Evolutionary conservation across 1,284 basidiomycete genomes (phyloP), one percentile per base, ranked within the genome.

Genomic region (Cystobasidium slooffiae): DNA sequence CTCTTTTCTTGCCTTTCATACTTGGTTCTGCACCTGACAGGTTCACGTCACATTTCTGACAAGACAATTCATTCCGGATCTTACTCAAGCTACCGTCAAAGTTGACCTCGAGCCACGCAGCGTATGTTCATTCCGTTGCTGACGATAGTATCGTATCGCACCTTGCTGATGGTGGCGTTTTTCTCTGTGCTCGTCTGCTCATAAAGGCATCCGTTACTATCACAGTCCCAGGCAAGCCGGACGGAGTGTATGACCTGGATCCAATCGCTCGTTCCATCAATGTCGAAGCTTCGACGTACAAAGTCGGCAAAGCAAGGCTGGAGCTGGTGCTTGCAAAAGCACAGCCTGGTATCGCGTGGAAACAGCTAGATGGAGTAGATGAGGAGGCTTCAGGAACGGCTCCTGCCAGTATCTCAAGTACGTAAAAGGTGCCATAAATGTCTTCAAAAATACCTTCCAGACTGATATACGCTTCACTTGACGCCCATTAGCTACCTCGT

Each of bases 211-310:
- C 78, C 1, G 53, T 84, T 69, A 77, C 72, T 7, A 74, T 84
- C 61, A 76, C 70, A 18, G 75, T 80, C 24, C 76, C 80, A 1
- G 76, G 75, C 41, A 78, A 77, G 37, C 69, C 78, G 18, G 79
- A 80, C 56, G 68, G 77, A 64, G 75, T 76, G 0, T 81, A 80
- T 55, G 79, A 79, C 68, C 84, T 94, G 24, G 87, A 90, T 73
- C 94, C 93, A 12, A 85, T 97, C 12, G 90, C 89, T 78, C 91
- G 91, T 61, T 88, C 89, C 81, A 92, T 97, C 78, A 86, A 90
- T 79, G 84, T 89, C 0, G 84, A 85, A 22, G 84, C 85, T 75
- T 88, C 88, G 78, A 85, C 86, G 24, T 90, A 85, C 82, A 87
- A 88, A 3, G 88, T 94, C 16, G 87, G 92, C 12, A 90, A 90